These are phyloP conservation scores for Penicillium frequentans DNA, from an alignment of 2,329 filamentous ascomycete species.

Conservation along the genomic window DNA sequence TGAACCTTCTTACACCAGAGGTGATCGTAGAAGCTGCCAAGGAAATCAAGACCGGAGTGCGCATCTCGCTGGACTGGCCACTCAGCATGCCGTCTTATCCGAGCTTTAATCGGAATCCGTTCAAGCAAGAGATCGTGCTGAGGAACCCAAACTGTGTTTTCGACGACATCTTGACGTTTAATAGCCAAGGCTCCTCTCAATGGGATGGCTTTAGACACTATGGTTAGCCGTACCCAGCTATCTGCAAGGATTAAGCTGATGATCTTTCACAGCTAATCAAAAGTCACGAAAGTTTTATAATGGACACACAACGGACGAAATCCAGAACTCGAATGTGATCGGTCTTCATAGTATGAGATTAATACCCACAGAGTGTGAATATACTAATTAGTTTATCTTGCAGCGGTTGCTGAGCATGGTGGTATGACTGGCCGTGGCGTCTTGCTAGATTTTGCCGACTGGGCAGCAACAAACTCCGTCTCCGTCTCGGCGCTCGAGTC, in stretches of 20 bases:
- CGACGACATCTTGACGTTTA: slow-evolving; percentile 25
- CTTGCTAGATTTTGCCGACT: slow-evolving; percentile 23
- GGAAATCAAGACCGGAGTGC: slow-evolving; percentile 41
- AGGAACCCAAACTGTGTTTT: slow-evolving; percentile 19
- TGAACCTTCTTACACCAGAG: slow-evolving; percentile 54
- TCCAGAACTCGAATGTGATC: slow-evolving; percentile 20
- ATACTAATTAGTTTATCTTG: background rate
- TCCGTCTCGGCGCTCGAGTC: slow-evolving; percentile 20
- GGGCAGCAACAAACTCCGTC: slow-evolving; percentile 17
- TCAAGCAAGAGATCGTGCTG: slow-evolving; percentile 22
- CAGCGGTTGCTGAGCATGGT: slow-evolving; percentile 22
- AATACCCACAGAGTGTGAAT: background rate
- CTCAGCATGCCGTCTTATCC: slow-evolving; percentile 24
- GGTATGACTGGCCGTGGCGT: slow-evolving; percentile 24
- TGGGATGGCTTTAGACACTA: slow-evolving; percentile 30
- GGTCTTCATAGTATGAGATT: slow-evolving; percentile 18
- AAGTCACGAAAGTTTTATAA: slow-evolving; percentile 22
- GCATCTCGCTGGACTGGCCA: slow-evolving; percentile 26
- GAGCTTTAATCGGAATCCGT: slow-evolving; percentile 24
- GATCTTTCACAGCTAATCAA: slow-evolving; percentile 15
- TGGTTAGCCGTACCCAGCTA: slow-evolving; percentile 4
- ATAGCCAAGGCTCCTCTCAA: slow-evolving; percentile 24
- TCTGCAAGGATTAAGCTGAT: background rate
- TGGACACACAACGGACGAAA: slow-evolving; percentile 22
- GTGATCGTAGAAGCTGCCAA: slow-evolving; percentile 43